These are phyloP conservation scores for Ceratobasidium sp. DNA, from an alignment of 1,284 basidiomycete genomes.

Conservation along the genomic window DNA sequence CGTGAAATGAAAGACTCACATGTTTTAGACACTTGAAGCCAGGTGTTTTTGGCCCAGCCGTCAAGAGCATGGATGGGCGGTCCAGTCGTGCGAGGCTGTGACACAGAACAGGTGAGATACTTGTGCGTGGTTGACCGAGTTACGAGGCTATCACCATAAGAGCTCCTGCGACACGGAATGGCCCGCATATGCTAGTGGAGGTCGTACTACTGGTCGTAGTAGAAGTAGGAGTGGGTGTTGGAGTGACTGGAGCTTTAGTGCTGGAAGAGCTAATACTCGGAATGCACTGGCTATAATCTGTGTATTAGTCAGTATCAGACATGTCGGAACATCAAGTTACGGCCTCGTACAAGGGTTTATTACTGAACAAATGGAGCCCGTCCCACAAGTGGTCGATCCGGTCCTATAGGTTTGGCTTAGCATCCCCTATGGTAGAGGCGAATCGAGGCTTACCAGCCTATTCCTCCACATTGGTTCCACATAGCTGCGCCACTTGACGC, in stretches of 20 bases:
- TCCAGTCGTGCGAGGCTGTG: too few species aligned
- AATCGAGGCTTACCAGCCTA: conserved; percentile 3
- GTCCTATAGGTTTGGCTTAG: not conserved
- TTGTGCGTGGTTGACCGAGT: too few species aligned
- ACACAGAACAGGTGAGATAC: too few species aligned
- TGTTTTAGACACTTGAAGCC: not conserved
- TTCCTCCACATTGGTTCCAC: conserved; percentile 18
- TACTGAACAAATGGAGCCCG: not conserved
- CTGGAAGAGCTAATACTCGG: not conserved
- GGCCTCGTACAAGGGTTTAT: not conserved
- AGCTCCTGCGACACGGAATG: too few species aligned
- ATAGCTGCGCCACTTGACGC: not conserved
- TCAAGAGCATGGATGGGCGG: too few species aligned
- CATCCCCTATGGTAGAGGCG: not conserved
- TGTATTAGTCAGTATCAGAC: not conserved
- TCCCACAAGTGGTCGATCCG: not conserved
- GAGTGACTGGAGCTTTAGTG: not conserved
- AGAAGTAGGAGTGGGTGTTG: not conserved
- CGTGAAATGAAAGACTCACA: not conserved
- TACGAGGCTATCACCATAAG: too few species aligned
- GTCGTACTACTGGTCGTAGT: not conserved
- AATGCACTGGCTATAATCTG: conserved; percentile 29
- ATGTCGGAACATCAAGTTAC: not conserved
- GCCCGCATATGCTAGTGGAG: too few species aligned
- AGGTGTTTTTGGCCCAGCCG: too few species aligned